Evolutionary conservation across 768 basidiomycete species (phyloP), one percentile per base, ranked within the genome.

Genomic region (Lentinus tigrinus): DNA sequence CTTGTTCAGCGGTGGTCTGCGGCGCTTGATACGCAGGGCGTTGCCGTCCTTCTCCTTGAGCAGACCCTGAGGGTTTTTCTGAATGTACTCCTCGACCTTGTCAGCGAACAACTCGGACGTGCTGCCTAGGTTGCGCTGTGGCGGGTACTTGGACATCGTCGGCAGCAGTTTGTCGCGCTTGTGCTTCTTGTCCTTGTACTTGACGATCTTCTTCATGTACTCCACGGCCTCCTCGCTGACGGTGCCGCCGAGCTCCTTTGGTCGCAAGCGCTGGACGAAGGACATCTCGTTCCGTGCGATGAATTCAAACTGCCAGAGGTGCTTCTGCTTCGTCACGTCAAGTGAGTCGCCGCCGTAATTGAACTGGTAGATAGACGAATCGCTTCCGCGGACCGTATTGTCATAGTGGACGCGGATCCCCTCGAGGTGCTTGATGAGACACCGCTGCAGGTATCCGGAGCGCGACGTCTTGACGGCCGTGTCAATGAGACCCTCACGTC

Each of bases 391-490:
- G 39, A 99, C 95, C 31, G 96, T 98, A 71, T 98, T 87, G 73
- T 99, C 97, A 73, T 99, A 99, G 71, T 98, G 96, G 7, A 98
- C 88, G 31, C 92, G 89, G 53, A 98, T 85, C 47, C 96, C 97
- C 72, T 99, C 97, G 53, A 99, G 79, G 72, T 99, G 97, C 73
- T 99, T 99, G 79, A 99, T 95, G 64, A 99, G 79, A 76, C 97
- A 98, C 47, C 97, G 85, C 72, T 99, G 97, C 19, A 99, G 83
- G 73, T 99, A 99, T 19, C 97, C 97, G 4, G 97, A 98, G 54
- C 97, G 94, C 61, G 91, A 93, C 4, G 97, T 99, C 77, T 99
- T 99, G 71, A 99, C 96, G 37, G 97, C 97, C 5, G 97, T 99
- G 69, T 99, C 97, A 68, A 99, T 99, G 38, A 99, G 82, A 69